A percentile compares a stretch with the other conserved stretches of the same genome.
Conservation (phyloP, 257 asterid species). For the Jaltomata sinuosa region DNA sequence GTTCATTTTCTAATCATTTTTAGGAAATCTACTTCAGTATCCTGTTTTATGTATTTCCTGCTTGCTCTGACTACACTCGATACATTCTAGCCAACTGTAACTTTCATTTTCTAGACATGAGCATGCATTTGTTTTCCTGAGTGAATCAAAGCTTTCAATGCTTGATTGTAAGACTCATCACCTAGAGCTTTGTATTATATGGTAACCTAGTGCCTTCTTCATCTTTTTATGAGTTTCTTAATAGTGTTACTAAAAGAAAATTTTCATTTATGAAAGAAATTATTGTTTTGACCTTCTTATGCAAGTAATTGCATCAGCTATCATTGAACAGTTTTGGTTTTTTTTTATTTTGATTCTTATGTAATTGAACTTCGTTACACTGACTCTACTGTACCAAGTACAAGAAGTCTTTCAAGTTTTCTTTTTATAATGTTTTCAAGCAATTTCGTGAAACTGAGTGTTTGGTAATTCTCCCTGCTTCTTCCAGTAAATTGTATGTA, state of each 20-base stretch:
- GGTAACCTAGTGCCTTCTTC: neutral
- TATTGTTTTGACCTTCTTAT: neutral
- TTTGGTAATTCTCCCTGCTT: neutral
- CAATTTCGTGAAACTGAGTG: neutral
- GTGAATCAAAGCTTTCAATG: neutral
- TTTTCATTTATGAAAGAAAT: neutral
- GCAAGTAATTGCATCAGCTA: neutral
- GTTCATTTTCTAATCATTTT: neutral
- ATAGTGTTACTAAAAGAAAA: neutral
- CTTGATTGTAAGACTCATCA: neutral
- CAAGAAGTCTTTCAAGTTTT: neutral
- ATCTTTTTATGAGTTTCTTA: neutral
- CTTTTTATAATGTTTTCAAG: neutral
- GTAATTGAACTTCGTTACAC: neutral
- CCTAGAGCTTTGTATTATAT: neutral
- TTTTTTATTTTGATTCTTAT: neutral
- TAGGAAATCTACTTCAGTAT: neutral
- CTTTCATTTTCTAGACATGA: neutral
- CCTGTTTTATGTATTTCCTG: neutral
- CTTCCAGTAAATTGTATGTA: constrained; percentile 89
- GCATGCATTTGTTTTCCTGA: neutral
- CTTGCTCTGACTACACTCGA: neutral
- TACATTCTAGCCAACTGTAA: neutral
- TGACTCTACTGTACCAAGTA: neutral
- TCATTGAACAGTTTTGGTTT: neutral